Evolutionary conservation across 768 basidiomycete genomes (phyloP), one percentile per base, ranked within the genome.

Genomic region (Lanmaoa pseudosensibilis): DNA sequence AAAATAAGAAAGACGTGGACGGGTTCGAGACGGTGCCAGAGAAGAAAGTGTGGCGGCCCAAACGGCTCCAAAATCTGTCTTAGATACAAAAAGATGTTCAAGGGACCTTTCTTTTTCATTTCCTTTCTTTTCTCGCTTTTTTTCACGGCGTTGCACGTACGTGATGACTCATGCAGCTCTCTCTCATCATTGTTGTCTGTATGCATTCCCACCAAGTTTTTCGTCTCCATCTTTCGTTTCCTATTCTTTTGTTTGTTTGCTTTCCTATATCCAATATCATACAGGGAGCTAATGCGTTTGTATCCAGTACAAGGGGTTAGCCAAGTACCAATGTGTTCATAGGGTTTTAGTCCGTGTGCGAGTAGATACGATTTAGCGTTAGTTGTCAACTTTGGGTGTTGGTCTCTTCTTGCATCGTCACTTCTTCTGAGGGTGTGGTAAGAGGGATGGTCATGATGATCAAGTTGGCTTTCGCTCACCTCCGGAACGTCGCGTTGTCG

Each of bases 21-120:
- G 88, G 90, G 4, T 90, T 90, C 79, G 83, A 86, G 71, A 78
- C 83, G 25, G 85, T 87, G 7, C 6, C 71, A 2, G 59, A 61
- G 34, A 70, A 64, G 54, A 58, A 49, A n/a, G 61, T 64, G 37
- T 72, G 70, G 70, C 50, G 54, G 39, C 9, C 68, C 1, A 60
- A 13, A 46, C 66, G 58, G 25, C 1, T 67, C 7, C 70, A 58
- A 43, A 55, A 38, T 33, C 53, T 54, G 43, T 25, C 50, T 19
- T 49, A 21, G 44, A 37, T 12, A 19, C 32, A 11, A 15, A n/a
- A 12, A 8, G 25, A n/a, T 36, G 11, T 25, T 23, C 1, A 32
- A 15, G 13, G 32, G 2, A 13, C 46, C 25, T 25, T 10, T 25
- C n/a, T 25, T 27, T 23, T 39, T 16, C n/a, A n/a, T n/a, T n/a